Evolutionary conservation across 805 yeast species (phyloP), one percentile per base, ranked within the genome.

Genomic region (Saturnispora quitensis): DNA sequence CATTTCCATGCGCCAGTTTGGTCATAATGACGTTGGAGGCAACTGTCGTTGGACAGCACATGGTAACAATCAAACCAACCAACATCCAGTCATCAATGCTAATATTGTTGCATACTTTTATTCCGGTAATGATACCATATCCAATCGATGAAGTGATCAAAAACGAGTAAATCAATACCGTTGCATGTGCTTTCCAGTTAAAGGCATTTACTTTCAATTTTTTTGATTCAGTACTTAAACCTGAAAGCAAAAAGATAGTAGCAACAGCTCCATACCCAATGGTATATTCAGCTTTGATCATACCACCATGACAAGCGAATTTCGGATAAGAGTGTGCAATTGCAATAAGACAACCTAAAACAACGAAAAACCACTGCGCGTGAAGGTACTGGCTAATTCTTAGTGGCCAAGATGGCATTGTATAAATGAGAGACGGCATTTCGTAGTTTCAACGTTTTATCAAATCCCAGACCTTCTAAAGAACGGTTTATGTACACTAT

Each of bases 11-110:
- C 0, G 96, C 95, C 52, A 77, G 77, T 48, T 81, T 75, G 8
- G 96, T 89, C 96, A 89, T 89, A 27, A 89, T 89, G 34, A 89
- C 96, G 62, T 89, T 89, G 1, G 96, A 88, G 0, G 89, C 80
- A n/a, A 89, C 95, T 0, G 96, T 89, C 9, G 97, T 89, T 17
- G 96, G 96, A 64, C 93, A 85, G 13, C 90, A 78, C 27, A 87
- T 86, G 2, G 95, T 86, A 43, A 87, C 84, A 18, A 89, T 78
- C 53, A 89, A 66, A 0, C 97, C 96, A 13, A 85, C 84, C 22
- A 89, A 69, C 56, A 88, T 75, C 87, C 90, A 87, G 25, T 77
- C 75, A 57, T 80, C 82, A 40, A 89, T 85, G n/a, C 69, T 64
- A 1, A 69, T 64, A 60, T 86, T 74, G 53, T 77, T 54, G 1